These are phyloP conservation scores for Eustoma russellianum DNA, from an alignment of 257 asterid genomes.

Conservation along the genomic window DNA sequence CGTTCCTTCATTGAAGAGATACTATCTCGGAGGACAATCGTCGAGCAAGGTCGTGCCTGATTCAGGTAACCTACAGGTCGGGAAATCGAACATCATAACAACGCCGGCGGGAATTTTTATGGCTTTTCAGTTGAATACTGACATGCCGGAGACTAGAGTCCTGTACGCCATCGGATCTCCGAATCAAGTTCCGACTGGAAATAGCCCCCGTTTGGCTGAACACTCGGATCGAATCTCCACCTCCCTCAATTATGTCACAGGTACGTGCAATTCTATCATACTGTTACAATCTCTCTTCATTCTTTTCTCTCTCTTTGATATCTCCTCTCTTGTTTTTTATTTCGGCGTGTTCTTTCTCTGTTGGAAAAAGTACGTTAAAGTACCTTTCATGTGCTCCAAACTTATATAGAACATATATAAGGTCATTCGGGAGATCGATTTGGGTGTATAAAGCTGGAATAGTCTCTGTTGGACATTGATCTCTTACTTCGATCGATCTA, in stretches of 20 bases:
- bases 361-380: no score
- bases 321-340: no score
- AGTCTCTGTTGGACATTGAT: no score
- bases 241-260: constrained; percentile 47
- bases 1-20: constrained; percentile 19
- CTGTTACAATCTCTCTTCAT: no score
- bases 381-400: no score
- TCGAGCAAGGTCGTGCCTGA: constrained; percentile 29
- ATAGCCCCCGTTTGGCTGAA: constrained; percentile 26
- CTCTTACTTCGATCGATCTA: no score
- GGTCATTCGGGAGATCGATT: no score
- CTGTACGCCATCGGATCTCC: constrained; percentile 56
- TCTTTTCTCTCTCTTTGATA: no score
- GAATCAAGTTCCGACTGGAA: constrained; percentile 26
- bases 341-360: no score
- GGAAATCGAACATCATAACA: constrained; percentile 27
- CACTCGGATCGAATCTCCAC: constrained; percentile 40
- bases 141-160: constrained; percentile 33
- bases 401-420: no score
- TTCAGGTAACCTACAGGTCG: constrained; percentile 29
- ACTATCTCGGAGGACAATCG: constrained; percentile 47
- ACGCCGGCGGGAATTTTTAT: constrained; percentile 37
- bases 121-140: constrained; percentile 42
- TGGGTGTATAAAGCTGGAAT: no score
- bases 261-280: constrained; percentile 24